Percentiles rank a stretch among this genome's conserved stretches.
Evolutionary conservation across 306 rosid species (phyloP).

Genomic region (Castanospermum australe): DNA sequence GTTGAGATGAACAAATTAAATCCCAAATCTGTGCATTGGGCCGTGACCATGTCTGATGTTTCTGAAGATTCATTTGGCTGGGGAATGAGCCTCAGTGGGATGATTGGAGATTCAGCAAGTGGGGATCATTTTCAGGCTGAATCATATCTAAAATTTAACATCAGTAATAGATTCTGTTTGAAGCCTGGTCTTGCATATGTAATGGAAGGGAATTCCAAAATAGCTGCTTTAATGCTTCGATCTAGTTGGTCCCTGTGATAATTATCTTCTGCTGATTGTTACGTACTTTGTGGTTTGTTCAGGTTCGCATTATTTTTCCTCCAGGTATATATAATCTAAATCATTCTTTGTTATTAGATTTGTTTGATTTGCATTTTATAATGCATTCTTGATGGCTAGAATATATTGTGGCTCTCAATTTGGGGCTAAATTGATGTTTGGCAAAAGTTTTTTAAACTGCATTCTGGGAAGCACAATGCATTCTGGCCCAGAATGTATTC

Average conservation of each 20-base stretch:
- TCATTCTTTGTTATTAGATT: constrained; percentile 7
- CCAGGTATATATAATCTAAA: constrained; percentile 15
- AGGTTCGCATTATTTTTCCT: not conserved
- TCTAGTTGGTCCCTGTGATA: constrained; percentile 74
- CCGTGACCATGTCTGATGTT: constrained; percentile 57
- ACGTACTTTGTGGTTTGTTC: not conserved
- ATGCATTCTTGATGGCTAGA: not conserved
- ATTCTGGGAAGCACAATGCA: not conserved
- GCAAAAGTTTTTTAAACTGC: not conserved
- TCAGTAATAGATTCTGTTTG: constrained; percentile 60
- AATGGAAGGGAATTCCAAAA: constrained; percentile 49
- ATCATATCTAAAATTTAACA: constrained; percentile 63
- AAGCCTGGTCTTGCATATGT: constrained; percentile 78
- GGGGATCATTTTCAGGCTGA: constrained; percentile 70
- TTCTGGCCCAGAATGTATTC: no score
- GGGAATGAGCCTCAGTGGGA: constrained; percentile 74
- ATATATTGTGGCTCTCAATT: not conserved
- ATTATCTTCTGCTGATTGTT: not conserved
- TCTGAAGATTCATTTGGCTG: constrained; percentile 78
- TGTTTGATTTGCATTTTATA: not conserved
- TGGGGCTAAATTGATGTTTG: not conserved
- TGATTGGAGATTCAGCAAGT: constrained; percentile 36
- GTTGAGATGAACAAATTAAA: constrained; percentile 61
- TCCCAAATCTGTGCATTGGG: constrained; percentile 59
- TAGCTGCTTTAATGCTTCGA: constrained; percentile 65